Evolutionary conservation across 768 basidiomycete species (phyloP).

Genomic region (Tricholoma bakamatsutake): DNA sequence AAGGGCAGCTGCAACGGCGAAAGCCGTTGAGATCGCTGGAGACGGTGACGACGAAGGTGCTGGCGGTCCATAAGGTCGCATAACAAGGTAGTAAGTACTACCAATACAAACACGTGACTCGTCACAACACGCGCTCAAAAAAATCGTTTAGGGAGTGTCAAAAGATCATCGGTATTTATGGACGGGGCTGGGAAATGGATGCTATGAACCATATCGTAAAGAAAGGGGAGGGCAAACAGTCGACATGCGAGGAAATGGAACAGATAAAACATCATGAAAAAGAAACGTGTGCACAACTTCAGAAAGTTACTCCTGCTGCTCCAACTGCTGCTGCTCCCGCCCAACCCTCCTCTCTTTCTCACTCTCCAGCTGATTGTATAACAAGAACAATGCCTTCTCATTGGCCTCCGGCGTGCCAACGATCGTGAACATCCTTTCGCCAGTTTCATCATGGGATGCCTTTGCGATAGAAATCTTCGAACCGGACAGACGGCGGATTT

Average conservation of each 20-base stretch:
- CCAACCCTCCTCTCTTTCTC: slow-evolving; percentile 94
- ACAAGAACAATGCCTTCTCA: slow-evolving; percentile 94
- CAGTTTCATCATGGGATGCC: slow-evolving; percentile 98
- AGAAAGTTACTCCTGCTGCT: slow-evolving; percentile 40
- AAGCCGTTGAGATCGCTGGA: neutral
- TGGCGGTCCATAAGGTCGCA: neutral
- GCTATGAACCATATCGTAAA: neutral
- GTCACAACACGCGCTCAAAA: slow-evolving; percentile 11
- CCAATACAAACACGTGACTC: slow-evolving; percentile 16
- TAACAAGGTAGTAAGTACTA: neutral
- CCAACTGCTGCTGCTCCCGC: slow-evolving; percentile 74
- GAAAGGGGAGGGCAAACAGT: neutral
- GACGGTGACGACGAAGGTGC: neutral
- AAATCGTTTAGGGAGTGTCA: slow-evolving; percentile 9
- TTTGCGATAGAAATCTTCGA: slow-evolving; percentile 99
- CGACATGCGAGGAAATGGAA: neutral
- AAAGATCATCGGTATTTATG: slow-evolving; percentile 8
- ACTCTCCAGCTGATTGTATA: slow-evolving; percentile 95
- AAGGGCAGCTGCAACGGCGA: neutral
- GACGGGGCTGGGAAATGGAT: slow-evolving; percentile 7
- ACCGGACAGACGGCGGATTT: slow-evolving; percentile 96
- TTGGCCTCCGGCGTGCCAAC: slow-evolving; percentile 94
- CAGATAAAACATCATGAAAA: slow-evolving; percentile 6
- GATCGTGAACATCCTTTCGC: slow-evolving; percentile 99
- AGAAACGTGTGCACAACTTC: slow-evolving; percentile 2